A percentile compares a stretch with the other conserved stretches of the same genome.
These are phyloP conservation scores for Termitomyces heimii DNA, from an alignment of 768 basidiomycete species.

Conservation along the genomic window DNA sequence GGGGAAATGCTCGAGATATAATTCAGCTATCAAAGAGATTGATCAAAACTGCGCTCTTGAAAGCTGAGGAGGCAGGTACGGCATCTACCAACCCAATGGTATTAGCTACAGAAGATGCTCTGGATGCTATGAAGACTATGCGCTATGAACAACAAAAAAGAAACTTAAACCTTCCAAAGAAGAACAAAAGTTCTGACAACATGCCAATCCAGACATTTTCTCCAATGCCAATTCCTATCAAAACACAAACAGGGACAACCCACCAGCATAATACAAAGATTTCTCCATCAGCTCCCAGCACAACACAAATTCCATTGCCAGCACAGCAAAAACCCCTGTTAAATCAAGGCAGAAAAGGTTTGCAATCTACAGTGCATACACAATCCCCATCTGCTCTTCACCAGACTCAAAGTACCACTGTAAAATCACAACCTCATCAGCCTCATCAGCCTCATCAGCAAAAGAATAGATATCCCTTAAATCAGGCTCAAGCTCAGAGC, in stretches of 20 bases:
- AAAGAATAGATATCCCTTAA: not conserved
- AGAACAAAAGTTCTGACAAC: not conserved
- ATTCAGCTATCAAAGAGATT: not conserved
- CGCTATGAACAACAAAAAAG: not conserved
- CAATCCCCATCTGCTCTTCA: not conserved
- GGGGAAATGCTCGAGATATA: conserved; percentile 1
- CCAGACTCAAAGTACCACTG: not conserved
- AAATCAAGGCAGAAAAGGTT: not conserved
- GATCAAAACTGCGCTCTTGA: conserved; percentile 27
- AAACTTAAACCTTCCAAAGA: not conserved
- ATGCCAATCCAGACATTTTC: not conserved
- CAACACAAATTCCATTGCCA: not conserved
- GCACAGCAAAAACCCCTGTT: not conserved
- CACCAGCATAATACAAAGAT: not conserved
- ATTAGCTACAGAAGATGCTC: not conserved
- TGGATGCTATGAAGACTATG: not conserved
- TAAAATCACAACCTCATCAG: not conserved
- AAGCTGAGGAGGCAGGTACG: conserved; percentile 8
- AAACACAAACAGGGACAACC: not conserved
- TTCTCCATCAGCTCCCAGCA: not conserved
- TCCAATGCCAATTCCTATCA: not conserved
- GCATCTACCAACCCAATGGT: not conserved
- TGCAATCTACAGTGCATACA: not conserved
- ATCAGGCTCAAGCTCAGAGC: not conserved
- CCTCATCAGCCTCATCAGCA: not conserved